Base-by-base conservation (phyloP, 148 eudicot species). In the Agrostemma githago region DNA sequence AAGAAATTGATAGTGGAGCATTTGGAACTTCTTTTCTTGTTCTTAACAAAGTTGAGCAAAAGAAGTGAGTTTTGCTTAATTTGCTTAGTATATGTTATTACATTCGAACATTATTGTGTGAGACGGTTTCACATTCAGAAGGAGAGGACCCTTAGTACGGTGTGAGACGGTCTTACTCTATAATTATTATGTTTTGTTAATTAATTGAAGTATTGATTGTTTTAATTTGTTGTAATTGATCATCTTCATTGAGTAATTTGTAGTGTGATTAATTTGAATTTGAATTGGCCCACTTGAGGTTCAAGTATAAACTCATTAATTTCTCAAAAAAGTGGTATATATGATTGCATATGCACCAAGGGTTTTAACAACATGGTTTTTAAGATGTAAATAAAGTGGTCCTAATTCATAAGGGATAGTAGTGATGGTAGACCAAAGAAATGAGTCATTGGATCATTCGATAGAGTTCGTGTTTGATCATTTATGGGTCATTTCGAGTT, bases 1-100 rank as follows among this genome's bases (percentile, higher is more conserved):
- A 92, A 83, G 96, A 90, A 82, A 89, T 92, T 90, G 88, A 89
- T 6, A 90, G 86, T 88, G 96, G 90, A 11, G 78, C 88, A 77
- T 84, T 86, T 85, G 96, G 94, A 21, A 74, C 88, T 74, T 80
- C 90, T 78, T 93, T 87, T 78, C 88, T 90, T 80, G 89, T 93
- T 12, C 88, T 87, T 21, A 88, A 89, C 77, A 90, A 80, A 77
- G 16, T 71, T 79, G 94, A 89, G 78, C 87, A 88, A 54, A 84
- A 76, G 78, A 90, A 82, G 98, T 93, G 87, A 83, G 91, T 68
- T 10, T 37, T 72, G 68, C 5, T 44, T 46, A 10, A 2, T 1
- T 11, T 51, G 56, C 2, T 12, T 51, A n/a, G n/a, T n/a, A 43
- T 43, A 26, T 26, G 34, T 26, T 26, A 0, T 0, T 26, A 26